These are phyloP conservation scores for Venturia effusa DNA, from an alignment of 2,329 filamentous ascomycete species.

Conservation along the genomic window DNA sequence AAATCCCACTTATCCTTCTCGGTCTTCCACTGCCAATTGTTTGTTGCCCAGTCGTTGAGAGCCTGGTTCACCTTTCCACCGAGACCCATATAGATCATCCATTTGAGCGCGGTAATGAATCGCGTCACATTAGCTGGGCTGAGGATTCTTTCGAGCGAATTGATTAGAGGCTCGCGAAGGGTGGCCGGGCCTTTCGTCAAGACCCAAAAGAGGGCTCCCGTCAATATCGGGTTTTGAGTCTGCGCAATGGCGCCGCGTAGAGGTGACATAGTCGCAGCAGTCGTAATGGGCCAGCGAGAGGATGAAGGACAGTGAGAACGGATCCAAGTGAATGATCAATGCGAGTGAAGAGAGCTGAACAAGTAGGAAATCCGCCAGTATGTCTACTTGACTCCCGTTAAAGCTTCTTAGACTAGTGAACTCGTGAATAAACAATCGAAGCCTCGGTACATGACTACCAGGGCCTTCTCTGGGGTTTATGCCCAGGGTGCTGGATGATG, in stretches of 20 bases:
- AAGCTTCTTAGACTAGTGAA: neutral
- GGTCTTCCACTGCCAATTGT: conserved; percentile 27
- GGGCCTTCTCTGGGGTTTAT: neutral
- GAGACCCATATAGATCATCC: conserved; percentile 22
- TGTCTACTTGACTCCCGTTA: too few relatives aligned
- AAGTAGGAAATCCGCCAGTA: too few relatives aligned
- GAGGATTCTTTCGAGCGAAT: conserved; percentile 10
- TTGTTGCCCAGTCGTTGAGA: conserved; percentile 20
- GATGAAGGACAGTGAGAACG: neutral
- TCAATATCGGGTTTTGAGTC: conserved; percentile 18
- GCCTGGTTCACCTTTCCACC: conserved; percentile 17
- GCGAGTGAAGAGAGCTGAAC: too few relatives aligned
- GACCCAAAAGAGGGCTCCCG: conserved; percentile 18
- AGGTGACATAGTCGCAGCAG: neutral
- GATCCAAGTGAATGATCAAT: too few relatives aligned
- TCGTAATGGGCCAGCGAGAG: neutral
- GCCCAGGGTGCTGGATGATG: neutral
- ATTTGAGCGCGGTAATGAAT: conserved; percentile 3
- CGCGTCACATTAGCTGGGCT: conserved; percentile 19
- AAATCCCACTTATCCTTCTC: conserved; percentile 27
- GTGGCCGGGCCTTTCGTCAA: conserved; percentile 22
- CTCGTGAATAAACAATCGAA: neutral
- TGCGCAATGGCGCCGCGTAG: neutral
- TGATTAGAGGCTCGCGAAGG: conserved; percentile 19
- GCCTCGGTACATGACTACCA: neutral